phyloP scores from a whole-genome alignment of 257 asterid species.

The Ophiorrhiza pumila region DNA sequence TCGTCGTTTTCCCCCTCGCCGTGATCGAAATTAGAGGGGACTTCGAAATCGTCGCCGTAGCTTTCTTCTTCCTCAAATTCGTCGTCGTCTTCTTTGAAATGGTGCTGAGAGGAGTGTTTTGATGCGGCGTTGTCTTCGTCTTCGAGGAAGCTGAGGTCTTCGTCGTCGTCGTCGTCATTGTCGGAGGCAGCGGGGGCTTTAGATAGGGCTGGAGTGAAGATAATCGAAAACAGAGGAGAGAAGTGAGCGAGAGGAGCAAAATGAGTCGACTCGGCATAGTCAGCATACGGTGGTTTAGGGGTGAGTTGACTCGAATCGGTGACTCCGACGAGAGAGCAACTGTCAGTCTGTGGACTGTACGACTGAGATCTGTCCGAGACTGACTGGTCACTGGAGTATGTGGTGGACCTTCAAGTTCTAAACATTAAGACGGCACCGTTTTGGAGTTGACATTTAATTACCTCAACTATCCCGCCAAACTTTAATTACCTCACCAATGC shows the following conservation, averaged over 20 bases:
- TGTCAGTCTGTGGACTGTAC: no score
- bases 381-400: no score
- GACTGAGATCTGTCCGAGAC: no score
- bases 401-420: no score
- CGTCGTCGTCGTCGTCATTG: slow-evolving; percentile 42
- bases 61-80: slow-evolving; percentile 41
- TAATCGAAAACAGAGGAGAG: slow-evolving; percentile 31
- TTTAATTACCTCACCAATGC: no score
- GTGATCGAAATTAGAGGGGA: slow-evolving; percentile 16
- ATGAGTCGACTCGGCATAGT: slow-evolving; percentile 33
- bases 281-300: neutral
- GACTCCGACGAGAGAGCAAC: no score
- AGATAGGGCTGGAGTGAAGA: slow-evolving; percentile 20
- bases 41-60: slow-evolving; percentile 46
- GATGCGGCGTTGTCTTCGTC: slow-evolving; percentile 32
- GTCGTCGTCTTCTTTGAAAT: slow-evolving; percentile 48
- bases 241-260: slow-evolving; percentile 26
- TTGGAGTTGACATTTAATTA: no score
- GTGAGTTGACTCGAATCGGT: slow-evolving; percentile 18
- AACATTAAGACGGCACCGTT: no score
- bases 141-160: slow-evolving; percentile 79
- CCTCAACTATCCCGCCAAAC: no score
- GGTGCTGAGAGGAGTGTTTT: slow-evolving; percentile 23
- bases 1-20: slow-evolving; percentile 32
- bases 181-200: slow-evolving; percentile 18